Conservation (phyloP, 225 moss, liverwort and hornwort genomes). For the Sphagnum tenellum region DNA sequence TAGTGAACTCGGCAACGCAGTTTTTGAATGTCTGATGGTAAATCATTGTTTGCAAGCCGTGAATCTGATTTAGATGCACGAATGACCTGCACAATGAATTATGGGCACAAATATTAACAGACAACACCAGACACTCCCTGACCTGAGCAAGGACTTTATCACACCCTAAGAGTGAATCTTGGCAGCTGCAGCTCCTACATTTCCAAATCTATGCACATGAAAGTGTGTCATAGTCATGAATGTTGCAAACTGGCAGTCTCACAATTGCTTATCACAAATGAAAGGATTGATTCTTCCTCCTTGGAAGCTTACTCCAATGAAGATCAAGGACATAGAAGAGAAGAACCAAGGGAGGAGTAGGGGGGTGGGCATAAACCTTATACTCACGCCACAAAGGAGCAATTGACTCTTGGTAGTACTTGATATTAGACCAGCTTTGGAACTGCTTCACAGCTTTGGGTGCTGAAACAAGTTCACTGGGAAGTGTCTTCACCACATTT, state of each 20-base stretch:
- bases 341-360: background rate
- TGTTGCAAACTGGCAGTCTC: too few species aligned
- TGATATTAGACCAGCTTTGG: slow-evolving; percentile 83
- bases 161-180: too few species aligned
- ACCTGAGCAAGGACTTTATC: too few species aligned
- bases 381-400: slow-evolving; percentile 70
- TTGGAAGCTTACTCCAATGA: too few species aligned
- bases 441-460: slow-evolving; percentile 74
- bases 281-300: too few species aligned
- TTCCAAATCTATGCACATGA: too few species aligned
- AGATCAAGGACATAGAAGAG: background rate
- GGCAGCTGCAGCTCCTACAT: too few species aligned
- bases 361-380: slow-evolving; percentile 31
- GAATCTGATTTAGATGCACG: slow-evolving; percentile 87
- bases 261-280: too few species aligned
- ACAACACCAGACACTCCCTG: too few species aligned
- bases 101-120: too few species aligned
- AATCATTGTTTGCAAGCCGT: slow-evolving; percentile 86
- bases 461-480: slow-evolving; percentile 35
- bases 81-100: slow-evolving; percentile 52
- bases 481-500: slow-evolving; percentile 68
- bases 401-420: slow-evolving; percentile 67
- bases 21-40: slow-evolving; percentile 91
- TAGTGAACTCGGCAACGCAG: slow-evolving; percentile 97
- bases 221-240: too few species aligned